These are phyloP conservation scores for Tarenaya hassleriana DNA, from an alignment of 345 rosid genomes.

Conservation along the genomic window DNA sequence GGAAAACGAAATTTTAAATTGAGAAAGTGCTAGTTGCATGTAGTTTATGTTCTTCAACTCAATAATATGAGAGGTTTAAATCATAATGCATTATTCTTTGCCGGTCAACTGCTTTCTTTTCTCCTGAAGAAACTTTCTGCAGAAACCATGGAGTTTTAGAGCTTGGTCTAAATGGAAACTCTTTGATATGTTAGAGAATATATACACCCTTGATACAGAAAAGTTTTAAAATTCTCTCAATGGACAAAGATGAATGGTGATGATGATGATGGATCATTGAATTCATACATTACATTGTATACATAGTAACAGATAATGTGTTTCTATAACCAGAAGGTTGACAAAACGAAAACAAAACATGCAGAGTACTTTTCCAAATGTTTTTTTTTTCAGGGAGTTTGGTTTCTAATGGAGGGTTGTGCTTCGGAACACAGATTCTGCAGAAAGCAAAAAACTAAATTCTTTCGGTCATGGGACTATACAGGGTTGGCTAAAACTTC, in stretches of 20 bases:
- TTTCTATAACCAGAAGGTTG: neutral
- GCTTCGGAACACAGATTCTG: neutral
- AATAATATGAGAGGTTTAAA: no score
- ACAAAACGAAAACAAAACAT: conserved; percentile 14
- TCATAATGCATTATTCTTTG: no score
- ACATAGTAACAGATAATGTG: conserved; percentile 10
- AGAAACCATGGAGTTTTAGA: no score
- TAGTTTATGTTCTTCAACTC: conserved; percentile 3
- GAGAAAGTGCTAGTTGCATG: conserved; percentile 18
- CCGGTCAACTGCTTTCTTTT: no score
- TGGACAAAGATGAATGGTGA: no score
- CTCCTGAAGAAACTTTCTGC: no score
- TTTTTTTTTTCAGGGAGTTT: neutral
- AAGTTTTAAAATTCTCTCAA: neutral
- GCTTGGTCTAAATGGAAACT: no score
- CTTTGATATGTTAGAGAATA: no score
- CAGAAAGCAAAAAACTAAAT: no score
- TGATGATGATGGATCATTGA: conserved; percentile 6
- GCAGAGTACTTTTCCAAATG: conserved; percentile 9
- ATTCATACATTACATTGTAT: conserved; percentile 8
- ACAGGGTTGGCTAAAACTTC: conserved; percentile 23
- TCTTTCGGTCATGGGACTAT: neutral
- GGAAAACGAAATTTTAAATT: conserved; percentile 4
- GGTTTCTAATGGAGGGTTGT: neutral
- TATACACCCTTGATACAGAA: no score